Percentiles rank a stretch among this genome's conserved stretches.
Conservation (phyloP, 495 filamentous ascomycete species). For the Neurospora hispaniola region DNA sequence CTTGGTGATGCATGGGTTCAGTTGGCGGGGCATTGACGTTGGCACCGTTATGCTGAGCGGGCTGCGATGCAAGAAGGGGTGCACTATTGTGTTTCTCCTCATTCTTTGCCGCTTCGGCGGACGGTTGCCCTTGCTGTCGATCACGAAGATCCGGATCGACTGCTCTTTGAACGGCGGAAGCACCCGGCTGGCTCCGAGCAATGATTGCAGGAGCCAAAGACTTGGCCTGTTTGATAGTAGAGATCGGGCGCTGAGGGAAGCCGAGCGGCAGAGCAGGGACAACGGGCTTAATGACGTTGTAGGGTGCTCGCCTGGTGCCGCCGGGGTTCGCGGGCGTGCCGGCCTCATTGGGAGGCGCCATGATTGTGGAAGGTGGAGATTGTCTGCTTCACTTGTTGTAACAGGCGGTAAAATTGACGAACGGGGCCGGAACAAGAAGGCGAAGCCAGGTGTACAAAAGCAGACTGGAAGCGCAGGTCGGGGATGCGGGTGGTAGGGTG, state of each 20-base stretch:
- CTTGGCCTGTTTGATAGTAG: conserved; percentile 4
- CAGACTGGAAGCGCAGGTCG: background rate
- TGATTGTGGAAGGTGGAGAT: conserved; percentile 6
- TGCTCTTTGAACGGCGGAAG: background rate
- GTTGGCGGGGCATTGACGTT: background rate
- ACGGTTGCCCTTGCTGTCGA: background rate
- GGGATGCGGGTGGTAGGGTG: background rate
- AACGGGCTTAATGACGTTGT: conserved; percentile 8
- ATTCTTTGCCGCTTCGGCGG: background rate
- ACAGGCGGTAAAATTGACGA: background rate
- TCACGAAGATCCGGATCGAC: background rate
- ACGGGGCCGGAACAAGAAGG: background rate
- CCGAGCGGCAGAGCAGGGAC: conserved; percentile 22
- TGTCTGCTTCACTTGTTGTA: background rate
- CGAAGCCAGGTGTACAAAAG: background rate
- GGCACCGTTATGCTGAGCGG: background rate
- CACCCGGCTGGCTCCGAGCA: conserved; percentile 1
- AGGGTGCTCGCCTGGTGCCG: conserved; percentile 6
- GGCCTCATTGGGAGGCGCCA: conserved; percentile 18
- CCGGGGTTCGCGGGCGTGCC: conserved; percentile 13
- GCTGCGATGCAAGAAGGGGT: background rate
- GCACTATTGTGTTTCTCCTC: background rate
- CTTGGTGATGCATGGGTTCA: background rate
- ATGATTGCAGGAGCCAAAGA: background rate
- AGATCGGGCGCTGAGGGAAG: conserved; percentile 17